These are phyloP conservation scores for Somion occarium DNA, from an alignment of 1,284 basidiomycete species.

Conservation along the genomic window DNA sequence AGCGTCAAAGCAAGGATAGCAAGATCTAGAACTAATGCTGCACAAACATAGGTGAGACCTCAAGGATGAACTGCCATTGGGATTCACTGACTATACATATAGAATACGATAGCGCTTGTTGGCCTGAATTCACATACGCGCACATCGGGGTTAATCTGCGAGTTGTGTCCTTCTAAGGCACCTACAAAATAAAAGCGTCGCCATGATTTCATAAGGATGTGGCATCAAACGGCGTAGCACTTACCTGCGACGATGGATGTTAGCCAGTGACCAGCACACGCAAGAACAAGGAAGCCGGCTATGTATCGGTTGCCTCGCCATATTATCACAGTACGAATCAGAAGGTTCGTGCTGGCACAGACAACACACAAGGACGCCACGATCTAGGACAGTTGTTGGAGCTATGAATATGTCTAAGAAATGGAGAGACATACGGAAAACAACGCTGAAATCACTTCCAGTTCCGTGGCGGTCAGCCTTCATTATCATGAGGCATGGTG, in stretches of 20 bases:
- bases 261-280: background rate
- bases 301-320: slow-evolving; percentile 1
- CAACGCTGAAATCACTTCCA: background rate
- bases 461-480: too few species aligned
- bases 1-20: background rate
- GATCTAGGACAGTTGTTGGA: background rate
- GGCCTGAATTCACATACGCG: background rate
- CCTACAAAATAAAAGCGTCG: background rate
- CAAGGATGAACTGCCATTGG: background rate
- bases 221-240: background rate
- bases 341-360: slow-evolving; percentile 6
- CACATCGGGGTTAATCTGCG: background rate
- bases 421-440: background rate
- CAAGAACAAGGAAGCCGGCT: background rate
- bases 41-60: background rate
- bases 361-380: background rate
- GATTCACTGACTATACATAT: slow-evolving; percentile 3
- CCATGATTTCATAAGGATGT: background rate
- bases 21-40: slow-evolving; percentile 4
- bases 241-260: background rate
- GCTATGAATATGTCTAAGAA: background rate
- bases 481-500: too few species aligned
- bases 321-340: slow-evolving; percentile 5
- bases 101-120: background rate
- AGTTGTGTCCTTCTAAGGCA: background rate